Percentiles rank a stretch among this genome's conserved stretches.
Evolutionary conservation across 139 green algal genomes (phyloP).

Genomic region (Yamagishiella unicocca): DNA sequence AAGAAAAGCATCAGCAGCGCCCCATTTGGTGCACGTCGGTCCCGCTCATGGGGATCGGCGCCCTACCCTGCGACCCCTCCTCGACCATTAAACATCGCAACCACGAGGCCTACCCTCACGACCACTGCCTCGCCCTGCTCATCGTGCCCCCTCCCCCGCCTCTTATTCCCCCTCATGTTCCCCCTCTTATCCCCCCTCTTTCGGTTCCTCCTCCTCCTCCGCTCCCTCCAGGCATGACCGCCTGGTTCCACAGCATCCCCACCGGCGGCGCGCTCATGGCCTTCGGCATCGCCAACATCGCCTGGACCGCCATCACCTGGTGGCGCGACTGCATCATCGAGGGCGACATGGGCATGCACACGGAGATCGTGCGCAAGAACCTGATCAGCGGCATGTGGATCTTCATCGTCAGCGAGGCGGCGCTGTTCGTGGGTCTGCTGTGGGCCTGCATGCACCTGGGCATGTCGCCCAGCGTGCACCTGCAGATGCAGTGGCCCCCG

Average conservation of each 20-base stretch:
- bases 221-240: slow-evolving; percentile 39
- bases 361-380: slow-evolving; percentile 61
- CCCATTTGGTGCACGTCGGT: no score
- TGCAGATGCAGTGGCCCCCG: slow-evolving; percentile 66
- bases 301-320: slow-evolving; percentile 53
- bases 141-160: no score
- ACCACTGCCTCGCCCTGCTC: no score
- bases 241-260: slow-evolving; percentile 62
- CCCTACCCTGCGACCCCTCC: no score
- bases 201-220: not conserved
- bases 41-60: no score
- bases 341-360: slow-evolving; percentile 69
- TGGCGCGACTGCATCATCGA: slow-evolving; percentile 68
- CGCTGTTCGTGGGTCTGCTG: slow-evolving; percentile 64
- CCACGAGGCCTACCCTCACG: no score
- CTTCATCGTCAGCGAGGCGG: slow-evolving; percentile 64
- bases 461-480: slow-evolving; percentile 26
- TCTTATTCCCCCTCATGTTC: no score
- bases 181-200: no score
- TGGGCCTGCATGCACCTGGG: slow-evolving; percentile 65
- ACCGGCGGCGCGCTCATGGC: slow-evolving; percentile 44
- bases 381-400: slow-evolving; percentile 61
- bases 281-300: slow-evolving; percentile 34
- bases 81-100: no score
- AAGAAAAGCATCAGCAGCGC: no score